These are phyloP conservation scores for Kokia cookei DNA, from an alignment of 441 rosid species.

Conservation along the genomic window DNA sequence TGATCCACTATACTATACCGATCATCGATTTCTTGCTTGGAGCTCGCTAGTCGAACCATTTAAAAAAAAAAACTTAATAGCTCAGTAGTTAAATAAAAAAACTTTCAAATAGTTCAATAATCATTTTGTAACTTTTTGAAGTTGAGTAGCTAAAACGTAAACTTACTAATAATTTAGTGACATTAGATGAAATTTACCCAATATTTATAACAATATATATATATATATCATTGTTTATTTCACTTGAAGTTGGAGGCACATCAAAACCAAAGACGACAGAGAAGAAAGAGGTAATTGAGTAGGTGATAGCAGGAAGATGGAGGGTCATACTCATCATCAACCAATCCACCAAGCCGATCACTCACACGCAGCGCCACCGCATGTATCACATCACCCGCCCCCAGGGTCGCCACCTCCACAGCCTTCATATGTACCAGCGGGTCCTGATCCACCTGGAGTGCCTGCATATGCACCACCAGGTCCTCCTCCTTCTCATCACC, in stretches of 20 bases:
- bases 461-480: too few species aligned
- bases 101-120: too few species aligned
- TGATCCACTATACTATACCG: too few species aligned
- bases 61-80: too few species aligned
- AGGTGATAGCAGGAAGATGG: background rate
- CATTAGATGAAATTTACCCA: too few species aligned
- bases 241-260: background rate
- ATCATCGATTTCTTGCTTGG: too few species aligned
- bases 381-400: background rate
- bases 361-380: background rate
- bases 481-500: background rate
- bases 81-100: too few species aligned
- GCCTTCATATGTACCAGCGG: background rate
- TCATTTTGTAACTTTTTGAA: too few species aligned
- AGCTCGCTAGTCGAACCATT: too few species aligned
- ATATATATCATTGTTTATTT: background rate
- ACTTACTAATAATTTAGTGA: too few species aligned
- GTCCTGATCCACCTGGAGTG: background rate
- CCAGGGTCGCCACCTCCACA: background rate
- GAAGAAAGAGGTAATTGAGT: background rate
- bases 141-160: too few species aligned
- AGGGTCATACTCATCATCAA: background rate
- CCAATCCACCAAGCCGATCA: background rate
- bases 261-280: background rate
- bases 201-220: too few species aligned